These are phyloP conservation scores for Corinectria fuckeliana DNA, from an alignment of 2,329 filamentous ascomycete species.

Conservation along the genomic window DNA sequence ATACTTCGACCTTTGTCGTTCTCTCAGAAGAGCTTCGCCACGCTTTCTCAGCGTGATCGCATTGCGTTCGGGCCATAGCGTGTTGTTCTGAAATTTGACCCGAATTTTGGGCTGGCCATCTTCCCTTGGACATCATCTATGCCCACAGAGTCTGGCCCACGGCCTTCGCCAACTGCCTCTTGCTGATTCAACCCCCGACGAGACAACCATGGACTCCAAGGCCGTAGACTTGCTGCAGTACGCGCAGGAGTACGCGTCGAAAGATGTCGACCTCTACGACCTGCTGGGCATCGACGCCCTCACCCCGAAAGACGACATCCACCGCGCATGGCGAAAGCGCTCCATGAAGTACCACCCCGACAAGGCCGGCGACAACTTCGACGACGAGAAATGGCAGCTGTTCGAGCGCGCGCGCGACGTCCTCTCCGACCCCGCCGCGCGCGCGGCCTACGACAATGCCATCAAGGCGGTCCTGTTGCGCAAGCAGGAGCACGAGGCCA, in stretches of 20 bases:
- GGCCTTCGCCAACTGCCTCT: background rate
- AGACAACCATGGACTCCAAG: slow-evolving; percentile 43
- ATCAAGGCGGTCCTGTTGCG: slow-evolving; percentile 74
- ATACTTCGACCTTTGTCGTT: background rate
- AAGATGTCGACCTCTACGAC: slow-evolving; percentile 77
- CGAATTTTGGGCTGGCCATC: background rate
- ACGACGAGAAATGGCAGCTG: slow-evolving; percentile 82
- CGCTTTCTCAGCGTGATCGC: background rate
- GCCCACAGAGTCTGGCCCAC: background rate
- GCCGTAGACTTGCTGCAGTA: slow-evolving; percentile 58
- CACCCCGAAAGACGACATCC: slow-evolving; percentile 74
- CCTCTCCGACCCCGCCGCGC: slow-evolving; percentile 72
- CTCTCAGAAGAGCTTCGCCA: background rate
- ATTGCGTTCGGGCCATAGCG: background rate
- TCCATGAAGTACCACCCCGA: slow-evolving; percentile 94
- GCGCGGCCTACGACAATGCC: slow-evolving; percentile 79
- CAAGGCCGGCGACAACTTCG: slow-evolving; percentile 78
- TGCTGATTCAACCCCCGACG: background rate
- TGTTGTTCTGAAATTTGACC: background rate
- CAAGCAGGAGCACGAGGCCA: slow-evolving; percentile 72
- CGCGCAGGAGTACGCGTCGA: slow-evolving; percentile 65
- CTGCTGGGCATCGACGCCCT: slow-evolving; percentile 72
- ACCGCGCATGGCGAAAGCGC: slow-evolving; percentile 82
- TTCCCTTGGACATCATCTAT: background rate
- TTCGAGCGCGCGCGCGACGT: slow-evolving; percentile 88